phyloP scores from a whole-genome alignment of 805 yeast species.

The Kazachstania africana region DNA sequence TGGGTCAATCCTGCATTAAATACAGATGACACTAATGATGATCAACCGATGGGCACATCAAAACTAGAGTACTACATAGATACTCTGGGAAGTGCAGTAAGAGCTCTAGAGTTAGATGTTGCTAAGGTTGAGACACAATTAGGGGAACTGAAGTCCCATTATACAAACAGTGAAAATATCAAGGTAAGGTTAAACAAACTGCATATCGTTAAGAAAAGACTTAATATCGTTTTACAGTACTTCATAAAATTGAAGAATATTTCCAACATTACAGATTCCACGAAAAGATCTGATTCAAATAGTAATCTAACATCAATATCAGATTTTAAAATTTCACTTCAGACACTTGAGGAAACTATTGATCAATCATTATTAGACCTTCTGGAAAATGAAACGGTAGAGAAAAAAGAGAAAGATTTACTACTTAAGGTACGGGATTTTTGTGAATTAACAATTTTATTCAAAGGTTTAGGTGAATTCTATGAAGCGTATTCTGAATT shows the following conservation, averaged over 20 bases:
- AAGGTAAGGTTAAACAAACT: slow-evolving; percentile 32
- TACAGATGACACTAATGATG: slow-evolving; percentile 6
- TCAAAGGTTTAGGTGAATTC: slow-evolving; percentile 41
- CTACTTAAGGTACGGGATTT: slow-evolving; percentile 36
- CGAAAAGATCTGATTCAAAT: slow-evolving; percentile 3
- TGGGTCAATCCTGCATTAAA: slow-evolving; percentile 9
- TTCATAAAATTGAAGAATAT: slow-evolving; percentile 36
- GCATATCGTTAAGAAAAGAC: slow-evolving; percentile 33
- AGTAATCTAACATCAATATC: slow-evolving; percentile 20
- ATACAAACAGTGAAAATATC: slow-evolving; percentile 9
- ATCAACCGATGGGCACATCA: slow-evolving; percentile 31
- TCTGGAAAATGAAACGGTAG: slow-evolving; percentile 8
- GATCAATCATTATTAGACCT: slow-evolving; percentile 30
- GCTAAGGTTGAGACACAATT: slow-evolving; percentile 22
- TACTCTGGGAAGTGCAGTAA: slow-evolving; percentile 45
- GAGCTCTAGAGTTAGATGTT: slow-evolving; percentile 42
- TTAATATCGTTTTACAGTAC: slow-evolving; percentile 34
- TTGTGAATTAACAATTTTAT: slow-evolving; percentile 38
- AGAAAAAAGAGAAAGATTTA: slow-evolving; percentile 26
- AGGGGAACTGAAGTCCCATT: slow-evolving; percentile 12
- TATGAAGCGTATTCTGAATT: slow-evolving; percentile 39
- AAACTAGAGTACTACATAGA: slow-evolving; percentile 58
- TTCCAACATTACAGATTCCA: slow-evolving; percentile 18
- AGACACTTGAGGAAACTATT: slow-evolving; percentile 35
- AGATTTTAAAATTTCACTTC: slow-evolving; percentile 30